phyloP scores from a whole-genome alignment of 257 asterid species.

The Solanum sejunctum region DNA sequence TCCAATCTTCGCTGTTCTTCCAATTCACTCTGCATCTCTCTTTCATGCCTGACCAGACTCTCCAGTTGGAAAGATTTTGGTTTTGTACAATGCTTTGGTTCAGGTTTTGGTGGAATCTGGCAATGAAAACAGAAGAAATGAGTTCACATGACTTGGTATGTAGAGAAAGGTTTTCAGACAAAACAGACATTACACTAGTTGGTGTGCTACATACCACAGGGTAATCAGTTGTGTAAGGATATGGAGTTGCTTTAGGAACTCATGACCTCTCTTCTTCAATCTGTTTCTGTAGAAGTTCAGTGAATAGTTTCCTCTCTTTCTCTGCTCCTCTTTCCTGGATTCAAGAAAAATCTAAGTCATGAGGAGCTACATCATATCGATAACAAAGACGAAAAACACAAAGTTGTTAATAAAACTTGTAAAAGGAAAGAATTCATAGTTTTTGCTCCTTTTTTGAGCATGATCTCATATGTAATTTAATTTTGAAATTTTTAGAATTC shows the following conservation, averaged over 20 bases:
- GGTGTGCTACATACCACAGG: conserved; percentile 55
- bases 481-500: no score
- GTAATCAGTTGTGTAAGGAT: conserved; percentile 95
- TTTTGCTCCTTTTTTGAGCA: no score
- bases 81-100: conserved; percentile 86
- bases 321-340: conserved; percentile 87
- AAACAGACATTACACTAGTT: neutral
- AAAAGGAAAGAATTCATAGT: no score
- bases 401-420: no score
- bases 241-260: conserved; percentile 77
- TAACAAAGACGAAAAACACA: no score
- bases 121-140: neutral
- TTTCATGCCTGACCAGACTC: conserved; percentile 80
- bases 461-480: no score
- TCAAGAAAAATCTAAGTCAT: neutral
- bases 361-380: neutral
- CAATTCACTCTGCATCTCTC: conserved; percentile 75
- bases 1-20: conserved; percentile 64
- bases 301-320: conserved; percentile 49
- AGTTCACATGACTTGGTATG: neutral
- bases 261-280: conserved; percentile 77
- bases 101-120: conserved; percentile 91
- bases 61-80: conserved; percentile 89
- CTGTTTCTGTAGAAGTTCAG: conserved; percentile 59
- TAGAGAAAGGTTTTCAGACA: neutral